Evolutionary conservation across 208 protist species (phyloP).

Genomic region (Leptomonas pyrrhocoris): DNA sequence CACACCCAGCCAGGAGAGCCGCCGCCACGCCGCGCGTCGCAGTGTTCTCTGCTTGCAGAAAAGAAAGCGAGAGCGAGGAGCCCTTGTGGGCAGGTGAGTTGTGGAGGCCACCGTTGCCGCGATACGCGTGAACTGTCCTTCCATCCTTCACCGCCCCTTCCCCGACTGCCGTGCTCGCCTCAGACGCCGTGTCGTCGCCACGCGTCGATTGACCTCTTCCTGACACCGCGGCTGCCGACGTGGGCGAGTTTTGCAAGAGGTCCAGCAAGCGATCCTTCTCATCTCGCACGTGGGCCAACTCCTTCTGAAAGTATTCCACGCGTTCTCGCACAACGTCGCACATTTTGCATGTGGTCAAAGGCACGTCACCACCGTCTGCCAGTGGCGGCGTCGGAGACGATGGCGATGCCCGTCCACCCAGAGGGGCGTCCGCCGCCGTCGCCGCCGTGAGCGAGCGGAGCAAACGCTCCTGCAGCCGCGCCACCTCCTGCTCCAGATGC

Average conservation of each 20-base stretch:
- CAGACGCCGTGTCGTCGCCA: not conserved
- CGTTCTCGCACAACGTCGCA: conserved; percentile 28
- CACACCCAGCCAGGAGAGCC: conserved; percentile 55
- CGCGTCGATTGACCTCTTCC: not conserved
- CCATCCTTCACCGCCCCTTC: not conserved
- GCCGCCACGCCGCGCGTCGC: conserved; percentile 23
- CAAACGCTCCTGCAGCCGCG: conserved; percentile 29
- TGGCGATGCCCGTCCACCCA: not conserved
- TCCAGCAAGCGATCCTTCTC: conserved; percentile 46
- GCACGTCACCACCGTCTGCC: not conserved
- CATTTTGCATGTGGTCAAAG: conserved; percentile 1
- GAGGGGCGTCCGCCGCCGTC: not conserved
- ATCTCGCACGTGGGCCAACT: conserved; percentile 33
- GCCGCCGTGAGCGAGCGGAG: conserved; percentile 19
- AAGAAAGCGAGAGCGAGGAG: not conserved
- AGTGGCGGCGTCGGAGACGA: not conserved
- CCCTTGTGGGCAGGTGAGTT: not conserved
- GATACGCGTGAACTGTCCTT: not conserved
- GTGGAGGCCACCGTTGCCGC: not conserved
- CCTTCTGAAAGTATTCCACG: conserved; percentile 28
- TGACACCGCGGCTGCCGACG: not conserved
- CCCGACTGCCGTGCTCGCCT: not conserved
- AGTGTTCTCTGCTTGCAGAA: not conserved
- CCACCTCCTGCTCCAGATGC: conserved; percentile 44
- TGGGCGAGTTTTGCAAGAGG: not conserved